Base-by-base conservation (phyloP, 805 yeast species). In the Saccharomycopsis sp. region DNA sequence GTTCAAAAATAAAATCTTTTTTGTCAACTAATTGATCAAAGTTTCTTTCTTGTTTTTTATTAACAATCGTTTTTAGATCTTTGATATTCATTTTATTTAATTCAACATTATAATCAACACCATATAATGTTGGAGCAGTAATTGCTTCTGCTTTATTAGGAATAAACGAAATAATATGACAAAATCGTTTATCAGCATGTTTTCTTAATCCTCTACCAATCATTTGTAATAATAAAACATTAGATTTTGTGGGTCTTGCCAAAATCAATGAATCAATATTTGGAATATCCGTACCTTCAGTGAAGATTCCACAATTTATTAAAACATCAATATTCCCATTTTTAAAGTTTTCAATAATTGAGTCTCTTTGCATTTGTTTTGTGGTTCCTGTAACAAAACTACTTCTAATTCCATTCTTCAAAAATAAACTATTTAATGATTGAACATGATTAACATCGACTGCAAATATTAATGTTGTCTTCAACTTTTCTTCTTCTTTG, bases 271-370 rank as follows among this genome's bases (percentile, higher is more conserved):
- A 77, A 53, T 88, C 96, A 42, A 87, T 80, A 46, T 77, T 77
- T 2, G 96, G 96, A 15, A 89, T 77, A 60, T 88, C 96, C 0
- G 96, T 86, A 0, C 97, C 97, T 56, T 88, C 97, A 0, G 95
- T 88, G 51, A 89, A 79, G 4, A 88, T 84, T 14, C 82, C 85
- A 55, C 95, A 92, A 53, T 89, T 89, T 61, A 92, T 70, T 23
- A 88, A 59, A 0, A 89, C 94, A 3, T 79, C 74, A 15, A 84
- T 65, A 13, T 67, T 54, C 0, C 92, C 87, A 3, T 55, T 50
- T 45, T 66, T 69, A 54, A 88, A 89, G 27, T 71, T 77, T 4
- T 62, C 57, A 2, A 87, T 58, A 0, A 75, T 64, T 2, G 56
- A 52, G 13, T 61, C 67, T 31, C 96, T 63, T 31, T 70, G 75